Conservation (phyloP, 2,329 filamentous ascomycete genomes). For the Nemania diffusa region DNA sequence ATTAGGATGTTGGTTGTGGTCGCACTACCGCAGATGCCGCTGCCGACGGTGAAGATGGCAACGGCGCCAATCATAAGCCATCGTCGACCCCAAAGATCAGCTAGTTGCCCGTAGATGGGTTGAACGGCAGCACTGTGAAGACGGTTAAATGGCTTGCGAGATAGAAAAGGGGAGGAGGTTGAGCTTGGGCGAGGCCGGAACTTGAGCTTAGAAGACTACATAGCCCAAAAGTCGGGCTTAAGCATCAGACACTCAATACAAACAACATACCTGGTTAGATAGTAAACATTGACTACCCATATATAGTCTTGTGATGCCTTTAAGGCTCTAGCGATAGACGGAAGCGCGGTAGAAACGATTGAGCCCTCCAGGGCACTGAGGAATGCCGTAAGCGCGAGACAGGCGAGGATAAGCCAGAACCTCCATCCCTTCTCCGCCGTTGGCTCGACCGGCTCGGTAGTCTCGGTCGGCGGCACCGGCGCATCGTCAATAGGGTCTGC, state of each 20-base stretch:
- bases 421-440: constrained; percentile 12
- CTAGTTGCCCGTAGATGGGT: constrained; percentile 57
- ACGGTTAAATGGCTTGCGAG: neutral
- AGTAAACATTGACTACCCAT: constrained; percentile 38
- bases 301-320: constrained; percentile 32
- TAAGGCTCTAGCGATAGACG: constrained; percentile 31
- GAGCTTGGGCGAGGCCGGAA: no score
- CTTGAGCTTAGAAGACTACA: no score
- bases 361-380: constrained; percentile 35
- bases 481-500: constrained; percentile 11
- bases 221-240: no score
- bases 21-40: constrained; percentile 56
- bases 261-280: constrained; percentile 36
- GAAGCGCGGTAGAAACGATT: constrained; percentile 35
- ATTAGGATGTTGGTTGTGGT: constrained; percentile 55
- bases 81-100: constrained; percentile 59
- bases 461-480: neutral
- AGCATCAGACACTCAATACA: no score
- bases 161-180: neutral
- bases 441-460: constrained; percentile 5
- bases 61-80: constrained; percentile 51
- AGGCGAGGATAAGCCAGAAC: constrained; percentile 33
- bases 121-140: constrained; percentile 49
- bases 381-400: constrained; percentile 32
- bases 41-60: constrained; percentile 57